Evolutionary conservation across 495 filamentous ascomycete species (phyloP).

Genomic region (Hypoxylon fragiforme): DNA sequence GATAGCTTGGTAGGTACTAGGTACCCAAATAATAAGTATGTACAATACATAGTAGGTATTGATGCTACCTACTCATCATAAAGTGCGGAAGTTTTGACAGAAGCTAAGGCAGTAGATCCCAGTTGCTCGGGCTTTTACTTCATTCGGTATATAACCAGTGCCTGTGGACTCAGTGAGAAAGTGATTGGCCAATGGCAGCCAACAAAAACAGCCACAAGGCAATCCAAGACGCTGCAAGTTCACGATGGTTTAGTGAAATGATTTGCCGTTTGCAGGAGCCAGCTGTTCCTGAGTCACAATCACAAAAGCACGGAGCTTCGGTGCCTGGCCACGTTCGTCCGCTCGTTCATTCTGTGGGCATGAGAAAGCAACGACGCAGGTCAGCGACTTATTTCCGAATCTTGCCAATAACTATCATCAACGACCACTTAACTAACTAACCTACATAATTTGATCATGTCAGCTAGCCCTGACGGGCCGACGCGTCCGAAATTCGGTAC

Average conservation of each 20-base stretch:
- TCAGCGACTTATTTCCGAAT: slow-evolving; percentile 46
- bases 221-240: slow-evolving; percentile 32
- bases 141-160: slow-evolving; percentile 24
- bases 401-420: too few species aligned
- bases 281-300: slow-evolving; percentile 30
- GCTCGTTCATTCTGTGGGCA: slow-evolving; percentile 6
- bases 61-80: too few species aligned
- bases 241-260: slow-evolving; percentile 34
- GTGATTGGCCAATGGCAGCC: slow-evolving; percentile 22
- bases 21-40: too few species aligned
- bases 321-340: slow-evolving; percentile 3
- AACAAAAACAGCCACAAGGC: slow-evolving; percentile 23
- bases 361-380: slow-evolving; percentile 36
- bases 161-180: slow-evolving; percentile 24
- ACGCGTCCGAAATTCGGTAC: slow-evolving; percentile 35
- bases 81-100: slow-evolving; percentile 26
- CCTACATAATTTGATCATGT: too few species aligned
- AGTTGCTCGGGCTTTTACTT: slow-evolving; percentile 6
- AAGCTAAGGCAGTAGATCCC: slow-evolving; percentile 23
- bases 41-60: too few species aligned
- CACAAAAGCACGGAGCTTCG: slow-evolving; percentile 21
- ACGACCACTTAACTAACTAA: too few species aligned
- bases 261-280: slow-evolving; percentile 31
- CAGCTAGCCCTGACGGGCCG: slow-evolving; percentile 21
- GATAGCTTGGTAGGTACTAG: too few species aligned